Evolutionary conservation across 75 land plant genomes (phyloP), one percentile per base, ranked within the genome.

Genomic region (Pseudotsuga menziesii): DNA sequence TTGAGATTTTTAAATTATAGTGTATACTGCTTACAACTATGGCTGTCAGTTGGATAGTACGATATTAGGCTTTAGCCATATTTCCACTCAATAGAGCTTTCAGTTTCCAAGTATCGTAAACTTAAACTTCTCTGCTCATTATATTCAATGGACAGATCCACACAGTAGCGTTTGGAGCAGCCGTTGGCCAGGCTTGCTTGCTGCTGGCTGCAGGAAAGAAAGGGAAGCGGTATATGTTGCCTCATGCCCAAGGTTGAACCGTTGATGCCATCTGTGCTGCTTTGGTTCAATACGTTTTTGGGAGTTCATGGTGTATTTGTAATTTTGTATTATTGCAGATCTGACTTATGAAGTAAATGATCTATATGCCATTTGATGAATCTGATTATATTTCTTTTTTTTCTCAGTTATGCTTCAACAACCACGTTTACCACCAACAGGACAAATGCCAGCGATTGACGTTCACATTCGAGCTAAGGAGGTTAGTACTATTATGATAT

Each of bases 351-450:
- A 41, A 11, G 7, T 80, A 20, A 39, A 17, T 16, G 20, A 20
- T 67, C 39, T 67, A 67, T 67, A 67, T 67, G 22, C 39, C 11
- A 17, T 36, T 67, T 39, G 19, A 2, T 48, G 19, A 67, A 67
- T 35, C 66, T 35, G 56, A 54, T 22, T 67, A 35, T 41, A 15
- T 79, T 58, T 23, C 29, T 77, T 59, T 48, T 81, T 67, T 60
- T 56, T 82, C 61, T 77, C 90, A 97, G 99, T 90, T n/a, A 91
- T 89, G 93, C 94, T 97, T 70, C 94, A 97, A 73, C 95, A 97
- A 81, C 99, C 99, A 71, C 88, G 92, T 48, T 79, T 92, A 35
- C 95, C 98, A 67, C 84, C 98, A 78, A 92, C 90, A 64, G 99
- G 99, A 35, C 87, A 92, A 77, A 89, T 94, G 98, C 88, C 88